A percentile compares a stretch with the other conserved stretches of the same genome.
Conservation (phyloP, 805 yeast genomes). For the Pichia thaimueangensis region DNA sequence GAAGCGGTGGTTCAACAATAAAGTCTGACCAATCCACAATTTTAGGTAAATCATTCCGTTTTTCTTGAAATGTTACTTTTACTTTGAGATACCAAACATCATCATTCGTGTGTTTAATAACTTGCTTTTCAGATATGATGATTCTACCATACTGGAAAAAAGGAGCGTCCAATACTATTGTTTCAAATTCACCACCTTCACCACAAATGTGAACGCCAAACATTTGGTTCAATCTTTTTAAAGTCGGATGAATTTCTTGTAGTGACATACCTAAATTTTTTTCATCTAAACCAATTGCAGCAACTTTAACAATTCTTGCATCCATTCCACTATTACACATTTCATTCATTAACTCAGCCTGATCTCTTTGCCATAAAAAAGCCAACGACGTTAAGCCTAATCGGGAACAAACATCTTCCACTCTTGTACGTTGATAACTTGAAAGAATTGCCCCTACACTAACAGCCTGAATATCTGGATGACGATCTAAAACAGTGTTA, state of each 20-base stretch:
- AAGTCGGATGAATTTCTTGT: slow-evolving; percentile 50
- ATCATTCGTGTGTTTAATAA: slow-evolving; percentile 46
- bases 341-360: slow-evolving; percentile 70
- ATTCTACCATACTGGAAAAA: slow-evolving; percentile 56
- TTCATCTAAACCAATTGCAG: slow-evolving; percentile 75
- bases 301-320: slow-evolving; percentile 86
- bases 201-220: slow-evolving; percentile 94
- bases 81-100: slow-evolving; percentile 67
- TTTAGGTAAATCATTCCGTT: neutral
- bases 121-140: slow-evolving; percentile 33
- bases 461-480: slow-evolving; percentile 77
- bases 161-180: slow-evolving; percentile 86
- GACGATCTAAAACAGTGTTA: slow-evolving; percentile 36
- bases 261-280: slow-evolving; percentile 65
- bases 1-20: slow-evolving; percentile 32
- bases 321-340: slow-evolving; percentile 65
- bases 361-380: slow-evolving; percentile 88
- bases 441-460: slow-evolving; percentile 95
- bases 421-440: slow-evolving; percentile 90
- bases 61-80: slow-evolving; percentile 40
- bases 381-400: slow-evolving; percentile 64
- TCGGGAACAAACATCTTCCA: slow-evolving; percentile 81
- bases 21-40: slow-evolving; percentile 11
- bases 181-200: slow-evolving; percentile 98
- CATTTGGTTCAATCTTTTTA: slow-evolving; percentile 49